Conservation (phyloP, 345 rosid genomes). For the Brassica juncea region DNA sequence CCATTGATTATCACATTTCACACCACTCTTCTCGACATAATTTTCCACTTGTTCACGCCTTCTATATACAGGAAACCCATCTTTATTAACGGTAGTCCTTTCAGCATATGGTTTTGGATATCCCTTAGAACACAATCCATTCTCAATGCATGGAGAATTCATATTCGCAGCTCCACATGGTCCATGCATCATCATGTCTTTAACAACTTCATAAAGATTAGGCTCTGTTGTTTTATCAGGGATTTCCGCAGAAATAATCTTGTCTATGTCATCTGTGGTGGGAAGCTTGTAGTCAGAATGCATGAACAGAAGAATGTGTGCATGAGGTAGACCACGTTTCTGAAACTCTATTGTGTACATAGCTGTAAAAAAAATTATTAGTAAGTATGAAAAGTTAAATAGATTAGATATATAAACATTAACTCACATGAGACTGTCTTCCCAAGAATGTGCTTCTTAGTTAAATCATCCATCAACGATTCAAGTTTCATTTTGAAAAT, state of each 20-base stretch:
- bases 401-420: too few species aligned
- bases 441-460: too few species aligned
- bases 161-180: neutral
- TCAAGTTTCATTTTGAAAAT: neutral
- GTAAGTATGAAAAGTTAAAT: too few species aligned
- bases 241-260: too few species aligned
- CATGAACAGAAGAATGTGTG: neutral
- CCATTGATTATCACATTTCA: neutral
- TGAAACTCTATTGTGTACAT: too few species aligned
- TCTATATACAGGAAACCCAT: neutral
- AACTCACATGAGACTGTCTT: neutral
- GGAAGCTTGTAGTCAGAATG: neutral
- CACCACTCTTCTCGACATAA: neutral
- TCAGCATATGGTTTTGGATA: neutral
- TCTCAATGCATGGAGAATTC: neutral
- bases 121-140: neutral
- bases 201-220: too few species aligned
- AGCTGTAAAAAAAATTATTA: neutral
- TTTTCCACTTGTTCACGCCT: neutral
- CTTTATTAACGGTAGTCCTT: neutral
- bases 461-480: neutral
- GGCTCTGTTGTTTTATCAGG: too few species aligned
- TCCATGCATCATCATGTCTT: neutral
- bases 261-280: neutral
- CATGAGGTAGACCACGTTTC: neutral